Base-by-base conservation (phyloP, 2,329 filamentous ascomycete species). In the Aureobasidium mangrovei region DNA sequence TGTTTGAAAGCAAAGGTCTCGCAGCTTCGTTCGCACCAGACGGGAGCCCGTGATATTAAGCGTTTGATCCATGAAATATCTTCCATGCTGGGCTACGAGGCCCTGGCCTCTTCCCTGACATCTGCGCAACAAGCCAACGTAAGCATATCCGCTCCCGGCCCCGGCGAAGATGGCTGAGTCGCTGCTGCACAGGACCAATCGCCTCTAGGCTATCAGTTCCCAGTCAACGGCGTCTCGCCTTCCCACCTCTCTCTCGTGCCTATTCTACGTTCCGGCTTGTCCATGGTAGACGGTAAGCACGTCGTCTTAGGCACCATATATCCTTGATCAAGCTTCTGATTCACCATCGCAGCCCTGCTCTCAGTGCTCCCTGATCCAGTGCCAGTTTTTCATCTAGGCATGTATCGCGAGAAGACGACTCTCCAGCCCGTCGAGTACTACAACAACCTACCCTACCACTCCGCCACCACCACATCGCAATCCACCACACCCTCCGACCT, bases 401-500 rank as follows among this genome's bases (percentile, higher is more conserved):
- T 97, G 65, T 97, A 91, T 77, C 88, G 91, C 66, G 91, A 96
- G 69, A 88, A 86, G 57, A 82, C 82, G 55, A 91, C 88, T 42
- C 83, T 96, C 55, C 83, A 89, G 64, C 89, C 91, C 3, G 91
- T 96, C 56, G 91, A 95, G 72, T 95, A 96, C 79, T 96, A 96
- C 80, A 96, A 96, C 77, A 95, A 95, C 71, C 83, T 96, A 24
- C 90, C 90, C 35, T 85, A 88, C 71, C 85, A 88, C 72, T 64
- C 62, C 38, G 55, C 60, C 3, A 67, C 76, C 38, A 75, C 70
- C 33, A 66, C 72, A 3, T 69, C 74, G 1, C 58, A 66, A 4
- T 49, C 58, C n/a, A 55, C 60, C n/a, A 65, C 65, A 26, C 68
- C 70, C 10, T 70, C 80, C 1, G 76, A 80, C 26, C 76, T 95